Base-by-base conservation (phyloP, 2,329 filamentous ascomycete species). In the Didymella keratinophila region DNA sequence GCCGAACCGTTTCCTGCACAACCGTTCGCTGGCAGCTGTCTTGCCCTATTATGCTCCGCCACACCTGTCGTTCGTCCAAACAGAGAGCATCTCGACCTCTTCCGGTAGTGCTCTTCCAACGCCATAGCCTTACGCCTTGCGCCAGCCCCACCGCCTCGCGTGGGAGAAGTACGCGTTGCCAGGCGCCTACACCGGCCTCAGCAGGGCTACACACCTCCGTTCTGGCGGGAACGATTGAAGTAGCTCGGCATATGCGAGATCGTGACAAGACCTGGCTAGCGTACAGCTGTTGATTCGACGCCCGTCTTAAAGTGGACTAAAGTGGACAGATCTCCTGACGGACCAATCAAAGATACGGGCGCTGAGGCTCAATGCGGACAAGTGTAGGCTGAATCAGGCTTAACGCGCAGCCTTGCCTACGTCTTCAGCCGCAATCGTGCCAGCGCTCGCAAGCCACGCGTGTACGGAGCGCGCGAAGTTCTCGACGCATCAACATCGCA, bases 381-480 rank as follows among this genome's bases (percentile, higher is more conserved):
- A 56, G 52, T 27, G 42, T 3, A 1, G 14, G 2, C 46, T 25
- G 3, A 5, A 18, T 30, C 1, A 10, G n/a, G 30, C n/a, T 11
- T 49, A 53, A 45, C 30, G n/a, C 11, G 7, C 34, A 44, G 49
- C 55, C 55, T 53, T 49, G 44, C 49, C 12, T 9, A 48, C 21
- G 28, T 30, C 32, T 41, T 58, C 49, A 53, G 55, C 49, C 55
- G 53, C 39, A 36, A 48, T 41, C 30, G 6, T 47, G 30, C 41
- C 41, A 16, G 41, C 41, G 41, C 41, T n/a, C 23, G 41, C 36
- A 58, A 58, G 55, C 55, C 55, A 58, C 49, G 43, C 37, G 55
- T 39, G 37, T 47, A 52, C 43, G 55, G 55, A 11, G 55, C 44
- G 55, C 55, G 55, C 55, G 55, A 58, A n/a, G 5, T 44, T 28